Evolutionary conservation across 345 rosid genomes (phyloP), one percentile per base, ranked within the genome.

Genomic region (Camelina neglecta): DNA sequence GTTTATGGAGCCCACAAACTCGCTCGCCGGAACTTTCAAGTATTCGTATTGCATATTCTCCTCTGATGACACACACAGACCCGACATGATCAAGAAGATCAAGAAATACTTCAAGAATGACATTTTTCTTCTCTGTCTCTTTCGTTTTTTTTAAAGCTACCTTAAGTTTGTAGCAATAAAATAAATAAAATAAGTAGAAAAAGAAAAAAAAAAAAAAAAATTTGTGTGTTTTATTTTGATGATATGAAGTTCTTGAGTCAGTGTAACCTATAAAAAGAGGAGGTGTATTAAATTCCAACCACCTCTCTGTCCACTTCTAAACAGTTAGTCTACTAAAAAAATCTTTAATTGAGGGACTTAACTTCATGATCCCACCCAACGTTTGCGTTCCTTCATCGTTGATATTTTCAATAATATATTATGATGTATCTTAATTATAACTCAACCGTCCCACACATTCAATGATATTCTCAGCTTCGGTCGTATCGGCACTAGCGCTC

Each of bases 11-110:
- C 82, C 67, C 16, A 81, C 39, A 61, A 90, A 90, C 47, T 82
- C 83, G 16, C 76, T 60, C 0, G 81, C 42, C 0, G 92, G 84
- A 23, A 87, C 90, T 44, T 74, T 84, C 73, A 90, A 75, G 75
- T 79, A 82, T 4, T 74, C 82, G 3, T 45, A 78, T 8, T 45
- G 63, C 53, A 66, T 11, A 11, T 67, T 67, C 18, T 59, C 54
- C 36, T 72, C 77, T 7, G 77, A 53, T 39, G 81, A 72, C 33
- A 73, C 74, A 67, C 78, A 54, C 65, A 67, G 4, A 16, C 55
- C 29, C 42, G 71, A 33, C 60, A 67, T 35, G 38, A 35, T 51
- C 77, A 73, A 73, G 31, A 67, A 61, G 16, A 73, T 67, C 70
- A 78, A 60, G 70, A 73, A 60, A 18, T 49, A 59, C 39, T 73